Base-by-base conservation (phyloP, 495 filamentous ascomycete genomes). In the Aspergillus wentii region DNA sequence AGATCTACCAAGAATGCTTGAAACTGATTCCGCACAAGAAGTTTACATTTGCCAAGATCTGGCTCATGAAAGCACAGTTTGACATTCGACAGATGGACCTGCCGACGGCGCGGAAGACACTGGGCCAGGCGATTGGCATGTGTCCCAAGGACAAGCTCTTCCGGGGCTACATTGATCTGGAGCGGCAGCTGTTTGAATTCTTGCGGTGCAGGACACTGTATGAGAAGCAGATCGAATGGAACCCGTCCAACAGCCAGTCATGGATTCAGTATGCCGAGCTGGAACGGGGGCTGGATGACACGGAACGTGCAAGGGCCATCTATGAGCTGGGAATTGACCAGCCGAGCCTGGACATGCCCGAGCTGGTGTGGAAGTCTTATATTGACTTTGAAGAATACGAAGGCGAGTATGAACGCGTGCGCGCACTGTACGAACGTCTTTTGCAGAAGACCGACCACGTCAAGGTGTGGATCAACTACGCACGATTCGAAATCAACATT, bases 381-480 rank as follows among this genome's bases (percentile, higher is more conserved):
- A 96, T 98, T 52, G 90, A 97, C 63, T 98, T 97, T 52, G 94
- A 97, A 62, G 91, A 95, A 54, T 85, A 94, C 43, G 84, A 90
- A 56, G 84, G 82, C 37, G 88, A 96, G 59, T 94, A 87, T 62
- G 88, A 86, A 20, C 71, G 78, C 21, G 82, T 88, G 2, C 73
- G 92, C 30, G 57, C 67, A n/a, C 66, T 98, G 34, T 98, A 97
- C 65, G 92, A 97, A 66, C 78, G 92, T 17, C 71, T 98, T 16
- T 72, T 98, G 23, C 68, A 86, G 56, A 95, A 91, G 79, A 94
- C 94, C 13, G 84, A 88, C 56, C 94, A 98, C 54, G 87, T 95
- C 69, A 96, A 96, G 74, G 92, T 98, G 35, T 98, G 92, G 92
- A 95, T 89, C 67, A 85, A 80, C 56, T 98, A 91, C 63, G 94